phyloP scores from a whole-genome alignment of 2,329 filamentous ascomycete species.

The Nigrograna mackinnonii region DNA sequence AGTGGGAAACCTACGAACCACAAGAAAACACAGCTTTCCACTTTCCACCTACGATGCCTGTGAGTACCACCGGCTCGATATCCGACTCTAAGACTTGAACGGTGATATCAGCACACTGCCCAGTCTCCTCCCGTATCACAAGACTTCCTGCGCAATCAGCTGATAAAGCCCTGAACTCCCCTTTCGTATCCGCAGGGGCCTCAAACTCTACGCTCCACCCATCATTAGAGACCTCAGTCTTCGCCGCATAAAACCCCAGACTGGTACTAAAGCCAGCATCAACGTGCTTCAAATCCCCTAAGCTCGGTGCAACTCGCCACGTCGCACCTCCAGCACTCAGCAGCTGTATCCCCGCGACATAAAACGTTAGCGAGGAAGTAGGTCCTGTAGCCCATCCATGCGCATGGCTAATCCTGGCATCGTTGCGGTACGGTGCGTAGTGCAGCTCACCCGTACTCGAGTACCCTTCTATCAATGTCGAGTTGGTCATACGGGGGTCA shows the following conservation, averaged over 20 bases:
- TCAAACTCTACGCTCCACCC: conserved; percentile 6
- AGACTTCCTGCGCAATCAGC: neutral
- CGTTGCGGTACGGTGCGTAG: conserved; percentile 55
- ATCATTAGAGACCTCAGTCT: conserved; percentile 19
- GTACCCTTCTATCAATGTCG: conserved; percentile 58
- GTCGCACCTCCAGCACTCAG: conserved; percentile 38
- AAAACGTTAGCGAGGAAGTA: conserved; percentile 47
- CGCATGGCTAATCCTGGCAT: conserved; percentile 52
- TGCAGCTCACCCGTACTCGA: conserved; percentile 49
- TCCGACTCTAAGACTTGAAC: neutral
- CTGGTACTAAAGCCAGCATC: conserved; percentile 43
- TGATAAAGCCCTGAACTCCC: neutral
- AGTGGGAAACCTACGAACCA: no score
- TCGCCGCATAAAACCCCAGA: conserved; percentile 42
- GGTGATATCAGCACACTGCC: neutral
- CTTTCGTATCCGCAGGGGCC: neutral
- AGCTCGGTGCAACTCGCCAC: conserved; percentile 41
- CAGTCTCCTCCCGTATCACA: neutral
- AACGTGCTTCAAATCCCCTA: conserved; percentile 38
- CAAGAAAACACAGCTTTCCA: neutral
- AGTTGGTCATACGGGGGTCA: conserved; percentile 57
- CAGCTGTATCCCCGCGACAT: conserved; percentile 47
- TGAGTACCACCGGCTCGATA: neutral
- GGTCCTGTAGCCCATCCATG: conserved; percentile 58
- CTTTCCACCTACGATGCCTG: neutral